Evolutionary conservation across 176 grass and related monocot species (phyloP), one percentile per base, ranked within the genome.

Genomic region (Aegilops speltoides): DNA sequence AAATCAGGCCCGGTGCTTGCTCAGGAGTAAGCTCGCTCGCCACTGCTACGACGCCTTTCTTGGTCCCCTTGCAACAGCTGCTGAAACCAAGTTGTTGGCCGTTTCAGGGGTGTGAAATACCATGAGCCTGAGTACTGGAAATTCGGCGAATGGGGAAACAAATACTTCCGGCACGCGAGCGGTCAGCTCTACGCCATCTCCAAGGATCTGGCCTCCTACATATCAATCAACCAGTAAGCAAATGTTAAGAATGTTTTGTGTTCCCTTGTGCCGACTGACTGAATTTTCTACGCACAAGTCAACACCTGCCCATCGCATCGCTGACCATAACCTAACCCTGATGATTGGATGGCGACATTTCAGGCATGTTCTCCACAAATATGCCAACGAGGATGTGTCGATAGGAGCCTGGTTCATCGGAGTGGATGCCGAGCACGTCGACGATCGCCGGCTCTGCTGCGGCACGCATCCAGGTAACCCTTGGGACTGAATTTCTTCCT

Each of bases 1-100:
- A 98, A 98, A 76, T 92, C 93, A 32, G 96, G 93, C 16, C 93
- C 93, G 31, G 96, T 98, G 32, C 82, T 95, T 4, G 93, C 96
- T 84, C 93, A 98, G 87, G 91, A 98, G 96, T 98, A 95, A 89
- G 93, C 71, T 45, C 52, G 43, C 2, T 36, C 29, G 26, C 19
- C 74, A 26, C 14, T 78, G 24, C 17, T 4, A 73, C 11, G 19
- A 66, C 11, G 19, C 23, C 24, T 10, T 82, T 6, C 6, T 5
- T 56, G 20, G 72, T 67, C 6, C 50, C 50, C 14, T 83, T 72
- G 66, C 26, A 60, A 48, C 41, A 9, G 1, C 34, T 33, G 29
- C 28, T n/a, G 36, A 45, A 54, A 20, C 22, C 0, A 0, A 31
- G 36, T 3, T 52, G 5, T 38, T 76, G 46, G 20, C 50, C 50